Evolutionary conservation across 2,329 filamentous ascomycete genomes (phyloP).

Genomic region (Ampelomyces quisqualis): DNA sequence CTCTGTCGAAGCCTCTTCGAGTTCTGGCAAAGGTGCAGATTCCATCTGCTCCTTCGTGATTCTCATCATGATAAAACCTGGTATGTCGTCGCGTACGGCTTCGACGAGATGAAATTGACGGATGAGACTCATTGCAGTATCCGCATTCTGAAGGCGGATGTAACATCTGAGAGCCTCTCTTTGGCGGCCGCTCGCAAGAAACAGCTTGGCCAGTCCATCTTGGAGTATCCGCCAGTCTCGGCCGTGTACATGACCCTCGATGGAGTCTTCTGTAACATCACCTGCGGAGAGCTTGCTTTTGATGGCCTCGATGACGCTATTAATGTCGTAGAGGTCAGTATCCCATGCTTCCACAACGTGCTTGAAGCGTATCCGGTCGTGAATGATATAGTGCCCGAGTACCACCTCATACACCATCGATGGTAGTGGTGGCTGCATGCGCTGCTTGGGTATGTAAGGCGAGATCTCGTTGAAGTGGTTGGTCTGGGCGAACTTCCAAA

Average conservation of each 20-base stretch:
- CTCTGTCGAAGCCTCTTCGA: constrained; percentile 79
- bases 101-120: constrained; percentile 87
- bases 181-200: constrained; percentile 76
- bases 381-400: constrained; percentile 81
- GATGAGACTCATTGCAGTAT: constrained; percentile 83
- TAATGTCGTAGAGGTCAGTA: constrained; percentile 77
- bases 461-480: constrained; percentile 89
- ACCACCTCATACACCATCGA: constrained; percentile 85
- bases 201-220: constrained; percentile 79
- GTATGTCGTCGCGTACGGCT: constrained; percentile 84
- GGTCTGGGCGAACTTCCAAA: constrained; percentile 84
- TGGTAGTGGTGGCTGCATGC: constrained; percentile 76
- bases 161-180: constrained; percentile 85
- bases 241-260: constrained; percentile 70
- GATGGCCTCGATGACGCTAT: constrained; percentile 72
- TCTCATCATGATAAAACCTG: constrained; percentile 82
- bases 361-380: constrained; percentile 72
- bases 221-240: constrained; percentile 89
- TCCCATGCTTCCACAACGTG: constrained; percentile 83
- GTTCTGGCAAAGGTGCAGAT: constrained; percentile 65
- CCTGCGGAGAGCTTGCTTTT: constrained; percentile 78
- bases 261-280: constrained; percentile 71
- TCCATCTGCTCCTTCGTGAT: constrained; percentile 70
- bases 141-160: constrained; percentile 87
- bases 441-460: constrained; percentile 73